These are phyloP conservation scores for Chlorella sp. DNA, from an alignment of 139 green algal species.

Conservation along the genomic window DNA sequence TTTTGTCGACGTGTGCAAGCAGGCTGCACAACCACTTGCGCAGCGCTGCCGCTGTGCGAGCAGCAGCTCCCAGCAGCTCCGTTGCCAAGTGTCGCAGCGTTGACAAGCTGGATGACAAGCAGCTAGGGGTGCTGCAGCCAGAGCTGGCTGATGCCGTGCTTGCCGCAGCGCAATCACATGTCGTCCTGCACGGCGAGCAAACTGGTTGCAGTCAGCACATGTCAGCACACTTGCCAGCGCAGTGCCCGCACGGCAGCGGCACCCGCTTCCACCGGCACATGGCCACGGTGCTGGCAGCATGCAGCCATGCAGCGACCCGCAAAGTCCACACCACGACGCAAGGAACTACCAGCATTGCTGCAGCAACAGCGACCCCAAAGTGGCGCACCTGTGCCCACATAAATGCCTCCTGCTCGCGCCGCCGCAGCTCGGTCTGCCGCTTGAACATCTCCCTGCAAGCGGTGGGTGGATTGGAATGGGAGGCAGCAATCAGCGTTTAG, in stretches of 20 bases:
- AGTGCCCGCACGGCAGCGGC: no score
- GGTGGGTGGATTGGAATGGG: no score
- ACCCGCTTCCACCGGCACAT: no score
- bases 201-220: not conserved
- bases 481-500: no score
- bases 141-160: not conserved
- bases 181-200: conserved; percentile 15
- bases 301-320: no score
- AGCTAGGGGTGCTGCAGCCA: not conserved
- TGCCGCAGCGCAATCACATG: not conserved
- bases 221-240: no score
- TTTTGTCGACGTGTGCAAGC: no score
- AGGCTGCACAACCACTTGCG: no score
- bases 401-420: conserved; percentile 62
- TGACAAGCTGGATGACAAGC: not conserved
- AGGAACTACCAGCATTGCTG: not conserved
- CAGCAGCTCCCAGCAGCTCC: not conserved
- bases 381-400: conserved; percentile 71
- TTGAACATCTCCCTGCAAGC: conserved; percentile 69
- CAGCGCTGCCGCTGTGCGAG: no score
- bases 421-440: conserved; percentile 53
- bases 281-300: no score
- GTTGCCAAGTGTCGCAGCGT: not conserved
- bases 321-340: no score
- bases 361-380: not conserved